Conservation (phyloP, 345 rosid species). For the Draba incana region DNA sequence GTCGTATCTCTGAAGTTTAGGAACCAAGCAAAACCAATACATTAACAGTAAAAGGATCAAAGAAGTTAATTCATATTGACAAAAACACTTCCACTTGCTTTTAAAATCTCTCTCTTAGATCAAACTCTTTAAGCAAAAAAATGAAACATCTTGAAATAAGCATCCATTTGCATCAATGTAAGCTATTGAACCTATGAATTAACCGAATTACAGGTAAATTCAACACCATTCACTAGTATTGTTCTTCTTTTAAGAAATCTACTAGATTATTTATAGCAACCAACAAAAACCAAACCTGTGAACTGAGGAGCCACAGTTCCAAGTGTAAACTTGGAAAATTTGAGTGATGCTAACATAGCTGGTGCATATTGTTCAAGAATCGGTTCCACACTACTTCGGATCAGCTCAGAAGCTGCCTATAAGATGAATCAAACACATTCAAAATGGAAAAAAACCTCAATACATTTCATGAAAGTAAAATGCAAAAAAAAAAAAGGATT, state of each 20-base stretch:
- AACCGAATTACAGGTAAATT: background rate
- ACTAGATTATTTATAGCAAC: slow-evolving; percentile 6
- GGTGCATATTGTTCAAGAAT: slow-evolving; percentile 87
- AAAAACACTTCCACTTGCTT: background rate
- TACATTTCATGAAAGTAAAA: background rate
- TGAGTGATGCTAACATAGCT: slow-evolving; percentile 66
- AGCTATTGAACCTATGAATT: background rate
- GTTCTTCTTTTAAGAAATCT: background rate
- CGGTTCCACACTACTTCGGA: slow-evolving; percentile 77
- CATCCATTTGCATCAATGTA: background rate
- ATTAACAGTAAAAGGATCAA: background rate
- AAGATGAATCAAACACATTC: slow-evolving; percentile 4
- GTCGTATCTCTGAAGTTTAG: background rate
- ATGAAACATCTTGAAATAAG: slow-evolving; percentile 44
- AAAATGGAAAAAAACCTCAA: background rate
- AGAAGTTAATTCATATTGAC: background rate
- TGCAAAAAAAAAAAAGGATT: background rate
- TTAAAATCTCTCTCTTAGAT: background rate
- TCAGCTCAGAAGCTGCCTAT: slow-evolving; percentile 92
- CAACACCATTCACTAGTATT: background rate
- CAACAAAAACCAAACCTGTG: slow-evolving; percentile 57
- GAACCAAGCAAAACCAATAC: slow-evolving; percentile 3
- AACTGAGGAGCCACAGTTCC: slow-evolving; percentile 98
- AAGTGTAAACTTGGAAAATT: slow-evolving; percentile 79
- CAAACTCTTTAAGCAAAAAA: background rate